Percentiles rank a stretch among this genome's conserved stretches.
Conservation (phyloP, 208 protist species). For the Trypanosoma congolense region DNA sequence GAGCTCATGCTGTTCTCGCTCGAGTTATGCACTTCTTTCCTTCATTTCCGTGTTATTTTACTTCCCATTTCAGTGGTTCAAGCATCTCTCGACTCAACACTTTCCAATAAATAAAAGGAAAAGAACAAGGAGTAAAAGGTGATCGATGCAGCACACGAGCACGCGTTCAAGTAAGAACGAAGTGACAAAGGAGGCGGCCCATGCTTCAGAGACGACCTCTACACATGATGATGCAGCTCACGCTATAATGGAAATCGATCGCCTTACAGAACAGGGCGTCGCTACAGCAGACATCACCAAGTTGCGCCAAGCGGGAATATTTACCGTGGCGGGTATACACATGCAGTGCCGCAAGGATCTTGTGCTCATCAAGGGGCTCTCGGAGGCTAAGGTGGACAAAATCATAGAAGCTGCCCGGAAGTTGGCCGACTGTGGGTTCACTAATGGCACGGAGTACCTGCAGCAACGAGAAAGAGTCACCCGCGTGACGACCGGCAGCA, state of each 20-base stretch:
- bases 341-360: constrained; percentile 92
- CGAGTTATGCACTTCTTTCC: no score
- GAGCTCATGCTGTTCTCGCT: no score
- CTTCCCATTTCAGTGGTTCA: no score
- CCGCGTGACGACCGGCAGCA: constrained; percentile 93
- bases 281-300: constrained; percentile 85
- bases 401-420: constrained; percentile 94
- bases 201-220: constrained; percentile 19
- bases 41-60: no score
- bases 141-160: constrained; percentile 11
- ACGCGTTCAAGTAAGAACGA: constrained; percentile 18
- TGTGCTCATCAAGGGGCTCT: constrained; percentile 95
- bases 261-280: constrained; percentile 88
- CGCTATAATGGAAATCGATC: constrained; percentile 78
- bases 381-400: constrained; percentile 98
- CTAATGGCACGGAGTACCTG: constrained; percentile 83
- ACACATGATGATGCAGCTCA: constrained; percentile 33
- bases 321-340: constrained; percentile 86
- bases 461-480: constrained; percentile 85
- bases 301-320: constrained; percentile 86
- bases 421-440: constrained; percentile 79
- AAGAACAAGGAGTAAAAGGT: no score
- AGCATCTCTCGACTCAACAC: no score
- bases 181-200: constrained; percentile 14
- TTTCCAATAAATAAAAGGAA: no score